These are phyloP conservation scores for Phylloporus sp. DNA, from an alignment of 768 basidiomycete species.

Conservation along the genomic window DNA sequence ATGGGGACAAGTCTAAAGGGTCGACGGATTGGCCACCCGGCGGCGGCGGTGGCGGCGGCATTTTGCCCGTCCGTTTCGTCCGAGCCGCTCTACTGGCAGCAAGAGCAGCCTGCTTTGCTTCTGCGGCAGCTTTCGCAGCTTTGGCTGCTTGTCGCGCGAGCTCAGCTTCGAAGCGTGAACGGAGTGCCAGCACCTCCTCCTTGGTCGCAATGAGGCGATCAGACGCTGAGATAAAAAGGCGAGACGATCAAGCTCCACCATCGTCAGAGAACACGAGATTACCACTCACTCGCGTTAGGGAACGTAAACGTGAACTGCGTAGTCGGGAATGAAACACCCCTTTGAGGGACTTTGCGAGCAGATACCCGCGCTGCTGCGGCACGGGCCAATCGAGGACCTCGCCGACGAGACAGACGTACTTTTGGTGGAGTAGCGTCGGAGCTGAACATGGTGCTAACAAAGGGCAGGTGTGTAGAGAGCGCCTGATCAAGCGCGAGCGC, in stretches of 20 bases:
- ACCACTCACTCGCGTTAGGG: conserved; percentile 67
- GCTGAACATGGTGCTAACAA: conserved; percentile 34
- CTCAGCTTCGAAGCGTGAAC: conserved; percentile 68
- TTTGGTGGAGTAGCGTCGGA: conserved; percentile 28
- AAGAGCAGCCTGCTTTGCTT: conserved; percentile 48
- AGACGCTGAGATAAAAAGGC: conserved; percentile 47
- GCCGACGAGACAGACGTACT: conserved; percentile 53
- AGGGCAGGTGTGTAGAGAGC: conserved; percentile 43
- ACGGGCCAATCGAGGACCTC: conserved; percentile 47
- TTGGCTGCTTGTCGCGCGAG: conserved; percentile 64
- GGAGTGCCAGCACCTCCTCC: conserved; percentile 61
- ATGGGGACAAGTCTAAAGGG: conserved; percentile 35
- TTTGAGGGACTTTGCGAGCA: conserved; percentile 4
- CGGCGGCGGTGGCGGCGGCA: conserved; percentile 33
- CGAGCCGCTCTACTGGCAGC: conserved; percentile 33
- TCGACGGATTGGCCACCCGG: conserved; percentile 33
- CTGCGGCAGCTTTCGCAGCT: conserved; percentile 42
- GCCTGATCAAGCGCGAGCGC: conserved; percentile 76
- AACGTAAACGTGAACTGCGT: conserved; percentile 57
- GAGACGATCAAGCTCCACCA: conserved; percentile 25
- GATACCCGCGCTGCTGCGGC: conserved; percentile 27
- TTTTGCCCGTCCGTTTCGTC: conserved; percentile 36
- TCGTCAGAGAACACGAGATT: conserved; percentile 20
- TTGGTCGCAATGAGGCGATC: conserved; percentile 66
- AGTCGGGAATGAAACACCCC: conserved; percentile 43